Evolutionary conservation across 495 filamentous ascomycete genomes (phyloP), one percentile per base, ranked within the genome.

Genomic region (Aspergillus cavernicola): DNA sequence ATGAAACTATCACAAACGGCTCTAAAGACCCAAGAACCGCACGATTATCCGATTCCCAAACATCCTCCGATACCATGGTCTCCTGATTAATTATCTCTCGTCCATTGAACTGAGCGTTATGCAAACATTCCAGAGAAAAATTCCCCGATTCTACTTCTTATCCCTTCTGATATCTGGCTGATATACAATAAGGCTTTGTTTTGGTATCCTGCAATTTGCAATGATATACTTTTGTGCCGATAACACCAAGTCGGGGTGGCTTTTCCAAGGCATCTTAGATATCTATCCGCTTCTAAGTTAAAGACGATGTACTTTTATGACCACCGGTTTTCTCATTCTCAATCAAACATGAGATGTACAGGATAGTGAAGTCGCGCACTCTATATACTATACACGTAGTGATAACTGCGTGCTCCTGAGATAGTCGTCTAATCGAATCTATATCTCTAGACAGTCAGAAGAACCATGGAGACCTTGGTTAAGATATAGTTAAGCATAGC

Each of bases 21-120:
- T 13, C 42, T 3, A 46, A 28, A 32, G 52, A 41, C 23, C 43
- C 42, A 13, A 46, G 33, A 29, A 50, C 35, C n/a, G 46, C 46
- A 5, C 46, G 26, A 6, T 13, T 33, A 33, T 33, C 31, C 31
- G 11, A 23, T n/a, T 40, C 38, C 3, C 38, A 40, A 23, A 11
- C 16, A 23, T 23, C 38, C 16, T 40, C 38, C 38, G 18, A 40
- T n/a, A 40, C 38, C 19, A 40, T n/a, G 5, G 15, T 40, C 38
- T 40, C 38, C 5, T 40, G 10, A 40, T 40, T 16, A 12, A 23
- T 23, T n/a, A n/a, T 23, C 16, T 12, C 19, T 40, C 18, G 16
- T 38, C 38, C 38, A 22, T 22, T 22, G 13, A 15, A 4, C 2
- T 40, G 38, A 40, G 38, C 38, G 38, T 40, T 40, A 19, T 12